A percentile compares a stretch with the other conserved stretches of the same genome.
Conservation (phyloP, 1,139 yeast genomes). For the Taphrina deformans region DNA sequence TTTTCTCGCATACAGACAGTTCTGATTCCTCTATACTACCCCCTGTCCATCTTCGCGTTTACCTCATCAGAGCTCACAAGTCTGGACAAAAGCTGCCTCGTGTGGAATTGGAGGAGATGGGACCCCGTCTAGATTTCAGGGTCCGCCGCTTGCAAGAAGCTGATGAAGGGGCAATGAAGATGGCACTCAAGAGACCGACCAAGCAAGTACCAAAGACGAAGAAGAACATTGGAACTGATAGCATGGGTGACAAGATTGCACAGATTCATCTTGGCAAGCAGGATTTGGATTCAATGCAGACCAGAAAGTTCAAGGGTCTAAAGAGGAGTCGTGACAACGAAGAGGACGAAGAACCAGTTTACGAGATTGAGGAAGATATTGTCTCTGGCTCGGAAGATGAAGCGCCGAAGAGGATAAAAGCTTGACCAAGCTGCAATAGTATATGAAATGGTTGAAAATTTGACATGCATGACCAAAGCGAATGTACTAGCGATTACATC, state of each 20-base stretch:
- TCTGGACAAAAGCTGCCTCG: constrained; percentile 85
- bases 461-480: constrained; percentile 12
- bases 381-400: constrained; percentile 20
- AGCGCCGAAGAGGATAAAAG: constrained; percentile 6
- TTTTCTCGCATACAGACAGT: constrained; percentile 78
- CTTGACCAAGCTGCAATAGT: too few relatives aligned
- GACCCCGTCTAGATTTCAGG: constrained; percentile 91
- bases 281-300: constrained; percentile 83
- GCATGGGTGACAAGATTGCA: constrained; percentile 96
- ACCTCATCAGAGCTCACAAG: constrained; percentile 74
- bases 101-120: constrained; percentile 90
- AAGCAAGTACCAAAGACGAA: constrained; percentile 76
- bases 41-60: constrained; percentile 82
- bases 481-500: neutral
- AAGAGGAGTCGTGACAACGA: constrained; percentile 80
- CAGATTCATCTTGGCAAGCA: constrained; percentile 95
- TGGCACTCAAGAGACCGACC: constrained; percentile 78
- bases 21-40: constrained; percentile 56
- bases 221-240: constrained; percentile 85
- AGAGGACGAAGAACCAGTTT: constrained; percentile 53
- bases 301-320: constrained; percentile 98
- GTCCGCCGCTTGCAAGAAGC: constrained; percentile 86
- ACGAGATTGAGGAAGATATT: constrained; percentile 7
- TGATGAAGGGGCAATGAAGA: constrained; percentile 84
- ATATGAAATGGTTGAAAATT: too few relatives aligned